Base-by-base conservation (phyloP, 768 basidiomycete genomes). In the Dentipellis fragilis region DNA sequence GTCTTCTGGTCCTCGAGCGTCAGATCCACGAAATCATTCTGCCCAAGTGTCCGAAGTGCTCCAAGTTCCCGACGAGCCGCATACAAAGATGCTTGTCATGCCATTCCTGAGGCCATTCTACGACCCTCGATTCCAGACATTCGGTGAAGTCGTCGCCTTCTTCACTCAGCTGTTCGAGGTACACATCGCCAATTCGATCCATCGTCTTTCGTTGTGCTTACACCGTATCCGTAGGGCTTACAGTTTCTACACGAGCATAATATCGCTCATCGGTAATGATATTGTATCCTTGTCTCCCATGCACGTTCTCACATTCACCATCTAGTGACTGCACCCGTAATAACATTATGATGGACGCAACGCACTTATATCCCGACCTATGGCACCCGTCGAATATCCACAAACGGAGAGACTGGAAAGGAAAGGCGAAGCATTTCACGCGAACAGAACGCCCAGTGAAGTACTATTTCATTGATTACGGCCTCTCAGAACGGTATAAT, bases 81-180 rank as follows among this genome's bases (percentile, higher is more conserved):
- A 60, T 10, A 54, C 29, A 7, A 47, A 49, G 0, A 48, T 71
- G 34, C 12, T 71, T 2, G 68, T 69, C 8, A 68, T 72, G 67
- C 66, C 67, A 1, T 55, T 67, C 1, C 52, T 71, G 9, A 56
- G 62, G 2, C 11, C 38, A 9, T 61, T 55, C 29, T 46, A 65
- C 46, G 40, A 60, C 12, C 65, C 63, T 17, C 58, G 45, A 0
- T 70, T 69, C 49, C 45, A 62, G 2, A 67, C 69, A 1, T 37
- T 69, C 4, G 71, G 69, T 2, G 71, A 72, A 54, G 65, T 60
- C 0, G 53, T 69, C 12, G 66, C 66, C 3, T 69, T 65, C 22
- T 57, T 68, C 46, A 22, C 50, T 14, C 70, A 72, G 40, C 59
- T 71, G 12, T 62, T 69, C 11, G 66, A 69, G 62, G 71, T 68